A percentile compares a stretch with the other conserved stretches of the same genome.
These are phyloP conservation scores for Solanum rostratum DNA, from an alignment of 257 asterid species.

Conservation along the genomic window DNA sequence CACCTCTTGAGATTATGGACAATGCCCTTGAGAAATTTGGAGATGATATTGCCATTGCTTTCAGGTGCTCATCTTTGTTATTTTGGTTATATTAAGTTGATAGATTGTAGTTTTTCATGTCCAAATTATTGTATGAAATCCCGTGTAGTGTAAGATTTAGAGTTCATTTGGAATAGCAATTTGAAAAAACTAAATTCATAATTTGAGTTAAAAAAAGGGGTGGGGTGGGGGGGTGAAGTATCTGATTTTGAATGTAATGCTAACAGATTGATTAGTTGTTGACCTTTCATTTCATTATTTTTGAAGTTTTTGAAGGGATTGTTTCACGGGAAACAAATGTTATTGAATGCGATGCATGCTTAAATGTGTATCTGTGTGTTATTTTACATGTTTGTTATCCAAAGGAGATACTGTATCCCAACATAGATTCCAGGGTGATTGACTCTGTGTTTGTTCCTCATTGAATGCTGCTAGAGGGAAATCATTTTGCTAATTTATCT, in stretches of 20 bases:
- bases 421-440: not conserved
- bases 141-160: not conserved
- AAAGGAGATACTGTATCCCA: not conserved
- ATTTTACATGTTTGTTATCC: not conserved
- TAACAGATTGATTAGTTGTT: not conserved
- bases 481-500: no score
- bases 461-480: not conserved
- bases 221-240: no score
- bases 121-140: not conserved
- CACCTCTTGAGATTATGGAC: conserved; percentile 55
- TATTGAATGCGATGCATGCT: not conserved
- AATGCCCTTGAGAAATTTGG: conserved; percentile 47
- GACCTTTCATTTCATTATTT: not conserved
- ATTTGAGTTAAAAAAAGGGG: not conserved
- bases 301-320: not conserved
- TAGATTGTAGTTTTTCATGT: not conserved
- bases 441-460: not conserved
- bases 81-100: not conserved
- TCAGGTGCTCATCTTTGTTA: conserved; percentile 40
- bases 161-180: not conserved
- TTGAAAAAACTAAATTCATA: not conserved
- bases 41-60: conserved; percentile 57
- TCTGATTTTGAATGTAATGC: not conserved
- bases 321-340: not conserved
- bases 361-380: not conserved